Conservation (phyloP, 257 asterid genomes). For the Osmanthus fragrans region DNA sequence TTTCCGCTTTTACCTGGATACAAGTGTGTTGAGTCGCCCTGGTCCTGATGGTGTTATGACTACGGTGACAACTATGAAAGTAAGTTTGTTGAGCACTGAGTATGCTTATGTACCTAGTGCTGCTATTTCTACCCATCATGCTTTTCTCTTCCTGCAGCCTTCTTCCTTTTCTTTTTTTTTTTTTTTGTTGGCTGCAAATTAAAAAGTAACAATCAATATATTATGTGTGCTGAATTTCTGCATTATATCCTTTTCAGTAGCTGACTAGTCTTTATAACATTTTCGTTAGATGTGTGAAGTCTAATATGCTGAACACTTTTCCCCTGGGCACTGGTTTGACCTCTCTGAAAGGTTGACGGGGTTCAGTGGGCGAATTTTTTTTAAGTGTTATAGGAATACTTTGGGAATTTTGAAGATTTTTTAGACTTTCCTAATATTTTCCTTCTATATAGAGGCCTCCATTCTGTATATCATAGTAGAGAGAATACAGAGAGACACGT, state of each 20-base stretch:
- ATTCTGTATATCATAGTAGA: too few species aligned
- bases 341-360: too few species aligned
- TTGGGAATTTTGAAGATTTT: too few species aligned
- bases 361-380: too few species aligned
- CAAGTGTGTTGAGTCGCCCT: constrained; percentile 83
- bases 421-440: too few species aligned
- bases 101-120: background rate
- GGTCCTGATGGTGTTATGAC: constrained; percentile 66
- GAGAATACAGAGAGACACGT: too few species aligned
- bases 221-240: background rate
- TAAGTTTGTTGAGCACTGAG: constrained; percentile 33
- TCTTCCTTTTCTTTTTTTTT: background rate
- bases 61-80: constrained; percentile 82
- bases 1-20: constrained; percentile 72
- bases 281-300: background rate
- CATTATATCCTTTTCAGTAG: constrained; percentile 1
- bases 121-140: background rate
- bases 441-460: too few species aligned
- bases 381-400: too few species aligned
- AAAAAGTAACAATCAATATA: background rate
- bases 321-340: too few species aligned
- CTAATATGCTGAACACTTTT: too few species aligned
- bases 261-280: constrained; percentile 5
- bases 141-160: background rate
- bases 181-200: background rate